Percentiles rank a stretch among this genome's conserved stretches.
phyloP scores from a whole-genome alignment of 176 grass and related monocot genomes.

The Pontederia crassipes region DNA sequence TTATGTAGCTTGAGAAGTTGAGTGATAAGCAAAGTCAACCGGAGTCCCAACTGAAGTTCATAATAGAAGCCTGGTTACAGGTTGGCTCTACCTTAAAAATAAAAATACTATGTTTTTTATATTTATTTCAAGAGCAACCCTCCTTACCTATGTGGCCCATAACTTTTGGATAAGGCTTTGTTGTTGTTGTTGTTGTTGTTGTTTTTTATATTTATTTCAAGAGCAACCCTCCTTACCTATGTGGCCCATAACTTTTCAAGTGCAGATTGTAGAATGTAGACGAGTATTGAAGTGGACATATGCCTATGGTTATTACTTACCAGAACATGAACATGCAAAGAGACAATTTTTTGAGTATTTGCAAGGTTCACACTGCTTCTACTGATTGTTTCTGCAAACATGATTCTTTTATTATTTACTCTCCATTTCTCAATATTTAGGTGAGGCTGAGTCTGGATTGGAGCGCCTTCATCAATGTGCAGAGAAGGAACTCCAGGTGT shows the following conservation, averaged over 20 bases:
- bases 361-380: slow-evolving; percentile 56
- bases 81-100: slow-evolving; percentile 11
- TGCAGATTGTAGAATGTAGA: slow-evolving; percentile 96
- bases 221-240: slow-evolving; percentile 1
- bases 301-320: slow-evolving; percentile 91
- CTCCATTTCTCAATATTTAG: slow-evolving; percentile 34
- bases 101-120: slow-evolving; percentile 9
- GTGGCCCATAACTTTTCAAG: slow-evolving; percentile 21
- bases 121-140: not conserved
- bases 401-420: slow-evolving; percentile 11
- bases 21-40: slow-evolving; percentile 96
- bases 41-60: slow-evolving; percentile 99
- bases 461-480: slow-evolving; percentile 98
- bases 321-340: slow-evolving; percentile 85
- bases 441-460: slow-evolving; percentile 94
- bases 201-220: slow-evolving; percentile 3
- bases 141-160: slow-evolving; percentile 4
- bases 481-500: slow-evolving; percentile 92
- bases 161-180: too few species aligned
- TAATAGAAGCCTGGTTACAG: slow-evolving; percentile 97
- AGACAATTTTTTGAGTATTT: slow-evolving; percentile 98
- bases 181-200: too few species aligned
- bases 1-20: slow-evolving; percentile 86
- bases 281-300: slow-evolving; percentile 99
- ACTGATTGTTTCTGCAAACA: slow-evolving; percentile 21